A percentile compares a stretch with the other conserved stretches of the same genome.
Evolutionary conservation across 176 grass and related monocot species (phyloP).

Genomic region (Eragrostis nindensis): DNA sequence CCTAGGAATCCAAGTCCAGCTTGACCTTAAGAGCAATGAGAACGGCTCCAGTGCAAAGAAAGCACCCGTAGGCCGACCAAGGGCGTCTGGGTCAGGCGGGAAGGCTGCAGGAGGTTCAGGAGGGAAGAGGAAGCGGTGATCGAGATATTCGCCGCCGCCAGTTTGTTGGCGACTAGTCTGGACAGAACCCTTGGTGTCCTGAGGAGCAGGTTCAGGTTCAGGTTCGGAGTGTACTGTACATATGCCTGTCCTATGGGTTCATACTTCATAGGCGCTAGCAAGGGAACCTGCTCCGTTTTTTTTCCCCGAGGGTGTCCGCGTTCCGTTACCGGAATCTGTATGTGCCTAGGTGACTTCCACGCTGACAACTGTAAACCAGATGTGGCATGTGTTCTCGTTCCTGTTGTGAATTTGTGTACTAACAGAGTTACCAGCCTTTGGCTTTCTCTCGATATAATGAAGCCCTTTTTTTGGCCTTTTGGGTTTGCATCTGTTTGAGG

Average conservation of each 20-base stretch:
- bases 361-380: background rate
- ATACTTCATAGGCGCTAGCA: conserved; percentile 26
- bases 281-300: background rate
- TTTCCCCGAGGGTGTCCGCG: background rate
- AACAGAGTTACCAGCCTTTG: background rate
- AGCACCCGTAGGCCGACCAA: conserved; percentile 54
- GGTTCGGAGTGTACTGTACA: conserved; percentile 48
- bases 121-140: conserved; percentile 84
- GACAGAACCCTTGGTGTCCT: conserved; percentile 29
- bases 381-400: background rate
- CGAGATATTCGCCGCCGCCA: background rate
- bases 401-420: background rate
- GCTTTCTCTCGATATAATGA: background rate
- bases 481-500: background rate
- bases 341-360: background rate
- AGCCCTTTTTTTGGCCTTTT: background rate
- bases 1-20: conserved; percentile 88
- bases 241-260: conserved; percentile 16
- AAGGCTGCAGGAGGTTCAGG: conserved; percentile 51
- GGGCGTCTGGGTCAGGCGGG: conserved; percentile 46
- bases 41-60: conserved; percentile 60
- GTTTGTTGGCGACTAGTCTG: background rate
- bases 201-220: background rate
- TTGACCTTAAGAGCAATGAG: conserved; percentile 75
- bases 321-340: background rate